Evolutionary conservation across 2,329 filamentous ascomycete genomes (phyloP), one percentile per base, ranked within the genome.

Genomic region (Alternaria atra): DNA sequence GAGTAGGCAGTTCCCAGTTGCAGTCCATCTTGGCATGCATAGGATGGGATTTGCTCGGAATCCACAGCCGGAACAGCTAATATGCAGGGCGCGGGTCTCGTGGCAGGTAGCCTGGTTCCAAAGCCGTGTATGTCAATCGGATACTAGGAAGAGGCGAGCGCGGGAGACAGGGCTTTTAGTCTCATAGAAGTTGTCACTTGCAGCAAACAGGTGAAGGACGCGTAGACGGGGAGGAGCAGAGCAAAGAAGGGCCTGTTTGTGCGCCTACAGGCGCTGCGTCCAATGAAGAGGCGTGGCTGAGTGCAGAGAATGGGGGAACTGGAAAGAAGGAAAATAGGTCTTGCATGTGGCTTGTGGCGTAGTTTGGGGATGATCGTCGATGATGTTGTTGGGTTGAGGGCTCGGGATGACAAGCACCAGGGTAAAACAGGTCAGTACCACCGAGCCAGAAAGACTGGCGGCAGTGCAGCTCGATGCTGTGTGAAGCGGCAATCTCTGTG

Each of bases 1-100:
- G 63, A 29, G 68, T 65, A 30, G 72, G 71, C 46, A 74, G 59
- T 30, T 75, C 67, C 55, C 55, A 59, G 29, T 65, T 61, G 40
- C 23, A 37, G 40, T 68, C 61, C 69, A 72, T 71, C 40, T 30
- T 58, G 52, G 51, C 35, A 29, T 64, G 42, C 55, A 63, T 62
- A 55, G 57, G 52, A 59, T 34, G 47, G 52, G 27, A 32, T 12
- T 12, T 39, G 47, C 13, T 34, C 13, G 25, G 20, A 47, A 34
- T 17, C 13, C 29, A 47, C 51, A 37, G 59, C 58, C 42, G 60
- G 37, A 55, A 40, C 27, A 32, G 37, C 42, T 34, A 43, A 37
- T 32, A 52, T 53, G 55, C 59, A 50, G 44, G 48, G 52, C 60
- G 47, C 56, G 39, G 58, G 60, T 55, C 58, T 44, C 32, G 57